phyloP scores from a whole-genome alignment of 495 filamentous ascomycete species.

The Evernia prunastri region DNA sequence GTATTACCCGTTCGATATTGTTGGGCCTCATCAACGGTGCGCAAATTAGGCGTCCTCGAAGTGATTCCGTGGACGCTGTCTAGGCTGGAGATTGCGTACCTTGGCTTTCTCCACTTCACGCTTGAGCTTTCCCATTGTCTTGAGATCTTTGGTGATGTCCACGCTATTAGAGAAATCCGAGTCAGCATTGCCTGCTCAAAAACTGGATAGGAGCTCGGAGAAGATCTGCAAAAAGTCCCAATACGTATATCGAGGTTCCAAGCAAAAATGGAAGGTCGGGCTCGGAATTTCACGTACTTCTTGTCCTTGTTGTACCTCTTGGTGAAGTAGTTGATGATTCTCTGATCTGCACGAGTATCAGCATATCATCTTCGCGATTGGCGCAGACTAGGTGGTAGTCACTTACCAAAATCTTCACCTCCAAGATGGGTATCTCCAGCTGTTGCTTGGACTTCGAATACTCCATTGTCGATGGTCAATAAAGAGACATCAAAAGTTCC shows the following conservation, averaged over 20 bases:
- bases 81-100: neutral
- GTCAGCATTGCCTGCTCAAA: neutral
- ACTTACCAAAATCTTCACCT: slow-evolving; percentile 80
- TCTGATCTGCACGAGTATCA: slow-evolving; percentile 56
- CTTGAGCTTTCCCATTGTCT: slow-evolving; percentile 99
- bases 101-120: slow-evolving; percentile 99
- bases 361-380: neutral
- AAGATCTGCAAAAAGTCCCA: neutral
- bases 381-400: neutral
- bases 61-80: neutral
- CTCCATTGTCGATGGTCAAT: slow-evolving; percentile 90
- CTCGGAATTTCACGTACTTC: slow-evolving; percentile 62
- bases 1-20: neutral
- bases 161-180: neutral
- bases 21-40: neutral
- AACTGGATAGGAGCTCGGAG: neutral
- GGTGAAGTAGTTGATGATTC: slow-evolving; percentile 92
- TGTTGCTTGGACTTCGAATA: slow-evolving; percentile 96
- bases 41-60: neutral
- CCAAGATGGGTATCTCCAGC: slow-evolving; percentile 99
- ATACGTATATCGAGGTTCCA: neutral
- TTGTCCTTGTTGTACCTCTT: slow-evolving; percentile 98
- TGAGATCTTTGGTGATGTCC: slow-evolving; percentile 78
- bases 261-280: neutral
- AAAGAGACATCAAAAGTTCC: slow-evolving; percentile 99